A percentile compares a stretch with the other conserved stretches of the same genome.
Evolutionary conservation across 1,139 yeast genomes (phyloP).

Genomic region (Sugiyamaella xylanicola): DNA sequence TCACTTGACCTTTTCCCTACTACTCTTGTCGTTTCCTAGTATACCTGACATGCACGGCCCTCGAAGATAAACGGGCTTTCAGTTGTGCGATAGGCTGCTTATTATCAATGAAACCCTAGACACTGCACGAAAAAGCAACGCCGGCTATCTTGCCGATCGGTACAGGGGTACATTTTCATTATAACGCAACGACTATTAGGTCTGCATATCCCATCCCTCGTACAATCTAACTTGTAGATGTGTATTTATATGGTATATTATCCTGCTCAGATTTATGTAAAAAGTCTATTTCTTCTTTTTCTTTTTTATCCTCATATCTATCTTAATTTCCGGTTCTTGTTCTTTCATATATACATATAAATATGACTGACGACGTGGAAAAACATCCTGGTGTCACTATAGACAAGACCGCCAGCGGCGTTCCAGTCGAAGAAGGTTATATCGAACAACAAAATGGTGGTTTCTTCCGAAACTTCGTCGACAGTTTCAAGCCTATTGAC

Average conservation of each 20-base stretch:
- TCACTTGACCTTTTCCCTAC: background rate
- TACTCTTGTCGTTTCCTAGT: background rate
- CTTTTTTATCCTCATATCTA: background rate
- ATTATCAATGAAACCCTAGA: conserved; percentile 1
- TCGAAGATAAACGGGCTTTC: background rate
- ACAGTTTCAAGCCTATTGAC: background rate
- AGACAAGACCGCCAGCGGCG: background rate
- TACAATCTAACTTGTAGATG: background rate
- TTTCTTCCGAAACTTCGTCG: background rate
- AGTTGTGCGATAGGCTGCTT: background rate
- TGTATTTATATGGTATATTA: background rate
- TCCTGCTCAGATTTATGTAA: background rate
- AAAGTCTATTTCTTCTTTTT: background rate
- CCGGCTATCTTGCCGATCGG: background rate
- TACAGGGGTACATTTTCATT: background rate
- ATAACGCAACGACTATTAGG: background rate
- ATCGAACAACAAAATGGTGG: conserved; percentile 1
- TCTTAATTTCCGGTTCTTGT: background rate
- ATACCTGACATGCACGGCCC: background rate
- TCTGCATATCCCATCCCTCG: too few relatives aligned
- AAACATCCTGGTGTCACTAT: background rate
- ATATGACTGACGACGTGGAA: background rate
- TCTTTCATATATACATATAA: background rate
- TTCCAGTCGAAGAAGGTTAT: background rate
- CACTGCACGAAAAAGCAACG: background rate